Evolutionary conservation across 2,329 filamentous ascomycete genomes (phyloP).

Genomic region (Colletotrichum simmondsii): DNA sequence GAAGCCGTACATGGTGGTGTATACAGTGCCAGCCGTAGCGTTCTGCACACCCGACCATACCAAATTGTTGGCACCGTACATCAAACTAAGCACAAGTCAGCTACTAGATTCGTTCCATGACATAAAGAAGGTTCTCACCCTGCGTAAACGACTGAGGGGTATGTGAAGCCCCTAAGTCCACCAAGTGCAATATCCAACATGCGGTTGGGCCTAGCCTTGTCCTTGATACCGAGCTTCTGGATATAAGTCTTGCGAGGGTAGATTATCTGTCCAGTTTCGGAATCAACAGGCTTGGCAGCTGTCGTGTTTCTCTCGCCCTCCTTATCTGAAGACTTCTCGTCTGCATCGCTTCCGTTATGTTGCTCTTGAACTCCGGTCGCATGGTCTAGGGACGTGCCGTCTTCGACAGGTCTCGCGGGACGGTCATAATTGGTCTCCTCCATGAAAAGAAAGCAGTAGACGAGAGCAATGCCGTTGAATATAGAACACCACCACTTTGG

Average conservation of each 20-base stretch:
- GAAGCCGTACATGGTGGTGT: conserved; percentile 44
- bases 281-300: conserved; percentile 1
- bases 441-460: conserved; percentile 65
- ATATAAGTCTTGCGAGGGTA: conserved; percentile 49
- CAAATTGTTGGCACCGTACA: conserved; percentile 46
- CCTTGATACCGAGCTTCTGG: conserved; percentile 44
- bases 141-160: conserved; percentile 48
- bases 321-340: not conserved
- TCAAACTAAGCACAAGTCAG: not conserved
- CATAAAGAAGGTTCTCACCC: conserved; percentile 40
- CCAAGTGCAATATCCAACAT: conserved; percentile 48
- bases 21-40: conserved; percentile 44
- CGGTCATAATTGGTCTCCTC: conserved; percentile 68
- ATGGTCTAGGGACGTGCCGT: not conserved
- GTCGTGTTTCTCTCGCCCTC: not conserved
- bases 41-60: conserved; percentile 46
- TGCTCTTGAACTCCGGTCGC: not conserved
- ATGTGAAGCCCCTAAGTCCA: conserved; percentile 43
- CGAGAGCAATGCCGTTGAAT: conserved; percentile 46
- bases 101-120: too few species aligned
- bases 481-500: conserved; percentile 51
- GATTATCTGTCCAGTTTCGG: conserved; percentile 42
- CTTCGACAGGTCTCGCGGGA: not conserved
- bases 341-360: not conserved
- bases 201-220: conserved; percentile 50